Evolutionary conservation across 2,329 filamentous ascomycete genomes (phyloP).

Genomic region (Epichloe coenophiala): DNA sequence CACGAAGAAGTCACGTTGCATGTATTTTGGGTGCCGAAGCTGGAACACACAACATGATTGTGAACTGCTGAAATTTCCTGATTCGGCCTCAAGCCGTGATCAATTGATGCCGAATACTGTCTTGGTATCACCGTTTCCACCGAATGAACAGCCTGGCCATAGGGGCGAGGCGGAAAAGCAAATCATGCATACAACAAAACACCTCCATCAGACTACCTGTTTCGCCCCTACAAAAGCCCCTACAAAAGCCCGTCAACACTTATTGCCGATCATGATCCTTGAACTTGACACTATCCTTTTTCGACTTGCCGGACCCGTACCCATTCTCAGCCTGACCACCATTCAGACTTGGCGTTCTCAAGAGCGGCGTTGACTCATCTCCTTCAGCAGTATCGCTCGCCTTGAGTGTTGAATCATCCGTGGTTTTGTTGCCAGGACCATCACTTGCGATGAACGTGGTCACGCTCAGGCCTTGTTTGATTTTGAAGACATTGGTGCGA

Average conservation of each 20-base stretch:
- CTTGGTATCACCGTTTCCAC: neutral
- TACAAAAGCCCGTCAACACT: neutral
- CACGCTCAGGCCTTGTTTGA: constrained; percentile 34
- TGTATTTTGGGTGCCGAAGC: neutral
- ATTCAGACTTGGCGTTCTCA: constrained; percentile 2
- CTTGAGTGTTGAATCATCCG: constrained; percentile 2
- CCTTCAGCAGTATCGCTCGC: neutral
- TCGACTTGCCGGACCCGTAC: constrained; percentile 7
- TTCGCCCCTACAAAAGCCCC: neutral
- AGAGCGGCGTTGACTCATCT: constrained; percentile 8
- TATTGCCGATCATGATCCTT: neutral
- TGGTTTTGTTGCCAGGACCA: constrained; percentile 1
- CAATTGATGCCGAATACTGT: neutral
- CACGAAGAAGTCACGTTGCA: no score
- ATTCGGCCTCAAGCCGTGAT: neutral
- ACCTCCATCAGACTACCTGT: neutral
- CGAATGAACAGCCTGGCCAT: neutral
- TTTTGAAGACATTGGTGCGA: constrained; percentile 50
- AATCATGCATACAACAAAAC: neutral
- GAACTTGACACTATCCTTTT: constrained; percentile 1
- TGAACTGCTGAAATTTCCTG: neutral
- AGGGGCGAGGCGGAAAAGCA: neutral
- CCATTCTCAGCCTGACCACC: constrained; percentile 5
- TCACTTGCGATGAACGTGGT: constrained; percentile 6
- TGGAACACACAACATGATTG: neutral